Percentiles rank a stretch among this genome's conserved stretches.
Conservation (phyloP, 345 rosid genomes). For the Raphanus raphanistrum region DNA sequence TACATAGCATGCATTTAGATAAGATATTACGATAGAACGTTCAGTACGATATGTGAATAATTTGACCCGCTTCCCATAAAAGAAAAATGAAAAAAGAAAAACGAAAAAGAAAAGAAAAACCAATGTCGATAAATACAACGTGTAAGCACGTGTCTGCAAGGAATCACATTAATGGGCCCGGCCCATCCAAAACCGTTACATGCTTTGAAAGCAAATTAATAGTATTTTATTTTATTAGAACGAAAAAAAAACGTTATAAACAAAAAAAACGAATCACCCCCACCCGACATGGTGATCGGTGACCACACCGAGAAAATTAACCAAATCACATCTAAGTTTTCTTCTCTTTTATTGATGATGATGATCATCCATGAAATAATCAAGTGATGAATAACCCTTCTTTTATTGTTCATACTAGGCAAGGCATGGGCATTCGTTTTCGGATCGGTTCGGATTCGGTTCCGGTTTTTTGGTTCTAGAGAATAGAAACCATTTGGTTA, state of each 20-base stretch:
- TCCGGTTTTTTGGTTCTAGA: no score
- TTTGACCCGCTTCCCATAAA: background rate
- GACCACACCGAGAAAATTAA: no score
- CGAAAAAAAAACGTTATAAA: background rate
- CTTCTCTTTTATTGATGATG: no score
- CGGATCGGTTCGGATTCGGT: no score
- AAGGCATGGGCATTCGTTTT: no score
- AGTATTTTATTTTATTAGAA: background rate
- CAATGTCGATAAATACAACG: background rate
- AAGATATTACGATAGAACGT: background rate
- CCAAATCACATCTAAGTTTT: no score
- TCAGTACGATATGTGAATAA: background rate
- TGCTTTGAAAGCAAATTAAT: background rate
- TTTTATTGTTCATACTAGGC: background rate
- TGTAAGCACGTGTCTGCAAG: slow-evolving; percentile 21
- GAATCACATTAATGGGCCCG: slow-evolving; percentile 24
- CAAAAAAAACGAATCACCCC: no score
- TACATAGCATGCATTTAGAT: background rate
- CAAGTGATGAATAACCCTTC: background rate
- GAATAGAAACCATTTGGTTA: no score
- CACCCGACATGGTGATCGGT: no score
- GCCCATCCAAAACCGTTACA: slow-evolving; percentile 17
- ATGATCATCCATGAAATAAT: background rate
- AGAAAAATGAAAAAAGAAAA: background rate
- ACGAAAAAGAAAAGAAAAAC: background rate